Evolutionary conservation across 176 grass and related monocot genomes (phyloP).

Genomic region (Puccinellia tenuiflora): DNA sequence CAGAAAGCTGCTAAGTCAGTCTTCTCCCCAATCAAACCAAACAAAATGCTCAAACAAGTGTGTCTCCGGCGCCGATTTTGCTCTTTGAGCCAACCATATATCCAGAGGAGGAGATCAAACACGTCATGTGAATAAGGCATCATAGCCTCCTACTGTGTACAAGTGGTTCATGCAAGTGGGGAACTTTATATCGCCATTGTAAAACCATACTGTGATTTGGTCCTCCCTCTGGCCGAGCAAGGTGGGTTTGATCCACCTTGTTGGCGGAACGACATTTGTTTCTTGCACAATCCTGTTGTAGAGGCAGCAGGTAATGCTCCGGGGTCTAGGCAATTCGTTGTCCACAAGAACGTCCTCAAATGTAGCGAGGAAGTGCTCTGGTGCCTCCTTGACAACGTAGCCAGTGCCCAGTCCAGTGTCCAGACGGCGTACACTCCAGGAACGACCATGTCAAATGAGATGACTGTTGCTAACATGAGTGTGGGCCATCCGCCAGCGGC

Average conservation of each 20-base stretch:
- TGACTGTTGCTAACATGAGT: no score
- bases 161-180: background rate
- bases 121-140: background rate
- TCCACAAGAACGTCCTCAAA: background rate
- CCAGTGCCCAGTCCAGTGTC: no score
- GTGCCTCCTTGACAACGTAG: background rate
- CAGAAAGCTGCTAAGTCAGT: fast-evolving
- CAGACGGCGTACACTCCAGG: no score
- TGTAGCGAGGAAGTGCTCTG: background rate
- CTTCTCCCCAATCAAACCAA: background rate
- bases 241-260: background rate
- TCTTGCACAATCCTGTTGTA: background rate
- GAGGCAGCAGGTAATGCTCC: background rate
- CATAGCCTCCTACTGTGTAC: background rate
- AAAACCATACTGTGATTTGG: background rate
- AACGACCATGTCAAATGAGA: no score
- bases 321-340: background rate
- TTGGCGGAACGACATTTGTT: background rate
- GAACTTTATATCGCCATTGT: background rate
- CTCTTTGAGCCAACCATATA: background rate
- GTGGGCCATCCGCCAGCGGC: no score
- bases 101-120: background rate
- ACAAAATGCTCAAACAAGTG: background rate
- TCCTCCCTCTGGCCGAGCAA: background rate
- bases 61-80: background rate